Base-by-base conservation (phyloP, 1,139 yeast genomes). In the Petasospora fabianii region DNA sequence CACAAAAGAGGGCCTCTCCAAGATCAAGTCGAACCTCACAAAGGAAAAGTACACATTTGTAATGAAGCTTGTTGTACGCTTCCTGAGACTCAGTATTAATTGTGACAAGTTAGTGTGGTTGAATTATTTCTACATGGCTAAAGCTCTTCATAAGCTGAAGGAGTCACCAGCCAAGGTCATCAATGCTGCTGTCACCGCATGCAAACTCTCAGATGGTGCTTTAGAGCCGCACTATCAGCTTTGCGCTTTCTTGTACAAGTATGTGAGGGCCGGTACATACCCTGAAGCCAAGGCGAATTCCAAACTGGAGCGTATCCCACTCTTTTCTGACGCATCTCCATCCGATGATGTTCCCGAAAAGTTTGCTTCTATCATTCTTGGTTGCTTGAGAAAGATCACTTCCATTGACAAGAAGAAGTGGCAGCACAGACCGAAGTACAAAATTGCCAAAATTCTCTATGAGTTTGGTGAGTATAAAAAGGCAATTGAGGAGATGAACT, bases 361-460 rank as follows among this genome's bases (percentile, higher is more conserved):
- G 4, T 58, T 68, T 34, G 59, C 56, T 36, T 46, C 46, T 3
- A 49, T 59, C 30, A 52, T 72, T 18, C 56, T 75, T 3, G 57
- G 55, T 0, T 54, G 66, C 5, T 52, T 70, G 42, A 62, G 58
- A 33, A 62, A 54, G 43, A 56, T 88, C 7, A 62, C 74, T 17
- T 46, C 66, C 0, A 65, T 74, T 17, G 97, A 92, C 57, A 88
- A 84, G 59, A 84, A 80, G 57, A 86, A 80, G 41, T 88, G 97
- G 97, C 95, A 88, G 38, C 98, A 92, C 55, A 75, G 84, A 39
- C 95, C 97, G 2, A 71, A 77, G 4, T 88, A 74, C 55, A 68
- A 90, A 43, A 65, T 85, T n/a, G 86, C 97, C 0, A 68, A 64
- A 38, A 76, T 88, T 9, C 63, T 70, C 15, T 73, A 66, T 40